A percentile compares a stretch with the other conserved stretches of the same genome.
These are phyloP conservation scores for Euphorbia celastroides DNA, from an alignment of 441 rosid genomes.

Conservation along the genomic window DNA sequence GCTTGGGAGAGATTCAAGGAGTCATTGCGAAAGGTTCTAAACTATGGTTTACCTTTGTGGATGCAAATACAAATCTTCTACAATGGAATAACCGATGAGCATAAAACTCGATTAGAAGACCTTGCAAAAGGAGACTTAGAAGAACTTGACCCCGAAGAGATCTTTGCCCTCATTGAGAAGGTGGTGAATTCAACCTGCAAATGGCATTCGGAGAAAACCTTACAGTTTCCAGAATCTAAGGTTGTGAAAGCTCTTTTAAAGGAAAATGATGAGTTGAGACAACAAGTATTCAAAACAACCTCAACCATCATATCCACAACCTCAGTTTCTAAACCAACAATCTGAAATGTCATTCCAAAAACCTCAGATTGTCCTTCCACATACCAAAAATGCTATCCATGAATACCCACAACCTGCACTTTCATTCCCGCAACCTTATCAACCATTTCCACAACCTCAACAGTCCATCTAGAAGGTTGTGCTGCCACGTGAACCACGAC, in stretches of 20 bases:
- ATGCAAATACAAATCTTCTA: background rate
- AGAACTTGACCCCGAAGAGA: background rate
- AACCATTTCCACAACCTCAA: background rate
- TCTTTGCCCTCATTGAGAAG: background rate
- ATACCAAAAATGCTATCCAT: background rate
- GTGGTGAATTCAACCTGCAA: background rate
- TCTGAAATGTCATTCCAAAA: too few relatives aligned
- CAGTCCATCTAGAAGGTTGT: background rate
- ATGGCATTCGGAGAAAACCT: background rate
- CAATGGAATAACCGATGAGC: background rate
- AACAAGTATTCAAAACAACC: background rate
- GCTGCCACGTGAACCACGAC: background rate
- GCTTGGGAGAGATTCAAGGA: background rate
- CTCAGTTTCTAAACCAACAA: background rate
- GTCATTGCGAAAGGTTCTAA: background rate
- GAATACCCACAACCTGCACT: background rate
- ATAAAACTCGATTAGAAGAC: background rate
- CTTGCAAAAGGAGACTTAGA: background rate
- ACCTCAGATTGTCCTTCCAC: background rate
- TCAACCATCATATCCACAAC: background rate
- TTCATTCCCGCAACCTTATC: background rate
- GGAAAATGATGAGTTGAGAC: background rate
- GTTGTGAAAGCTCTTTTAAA: background rate
- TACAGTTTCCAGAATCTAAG: background rate
- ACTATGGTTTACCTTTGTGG: background rate